Conservation (phyloP, 1,284 basidiomycete species). For the Ganoderma lingzhi region DNA sequence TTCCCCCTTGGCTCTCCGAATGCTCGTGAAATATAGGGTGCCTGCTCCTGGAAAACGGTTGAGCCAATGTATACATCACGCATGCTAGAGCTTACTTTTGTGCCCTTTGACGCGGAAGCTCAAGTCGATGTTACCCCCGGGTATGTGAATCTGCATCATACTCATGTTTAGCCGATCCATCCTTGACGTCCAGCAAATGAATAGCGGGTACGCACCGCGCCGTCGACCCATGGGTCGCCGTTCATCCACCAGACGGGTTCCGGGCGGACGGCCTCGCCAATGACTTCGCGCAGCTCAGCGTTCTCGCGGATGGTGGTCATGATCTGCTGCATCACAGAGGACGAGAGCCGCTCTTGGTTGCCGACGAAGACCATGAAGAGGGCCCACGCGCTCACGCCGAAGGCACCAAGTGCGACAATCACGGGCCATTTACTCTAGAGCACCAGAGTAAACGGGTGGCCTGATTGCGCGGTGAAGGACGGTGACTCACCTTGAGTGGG, state of each 20-base stretch:
- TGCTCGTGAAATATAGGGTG: slow-evolving; percentile 83
- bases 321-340: slow-evolving; percentile 75
- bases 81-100: slow-evolving; percentile 51
- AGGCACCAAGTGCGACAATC: slow-evolving; percentile 55
- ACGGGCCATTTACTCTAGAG: slow-evolving; percentile 65
- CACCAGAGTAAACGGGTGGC: not conserved
- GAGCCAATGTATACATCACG: not conserved
- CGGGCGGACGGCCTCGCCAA: slow-evolving; percentile 75
- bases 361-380: slow-evolving; percentile 73
- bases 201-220: slow-evolving; percentile 52
- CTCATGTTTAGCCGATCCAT: slow-evolving; percentile 3
- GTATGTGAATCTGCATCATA: slow-evolving; percentile 66
- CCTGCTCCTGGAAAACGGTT: slow-evolving; percentile 58
- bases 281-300: slow-evolving; percentile 53
- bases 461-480: not conserved
- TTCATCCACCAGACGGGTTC: slow-evolving; percentile 82
- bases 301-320: slow-evolving; percentile 64
- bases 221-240: slow-evolving; percentile 76
- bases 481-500: slow-evolving; percentile 46
- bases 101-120: slow-evolving; percentile 79
- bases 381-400: slow-evolving; percentile 71
- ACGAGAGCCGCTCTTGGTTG: slow-evolving; percentile 82
- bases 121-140: slow-evolving; percentile 80
- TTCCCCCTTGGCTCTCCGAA: slow-evolving; percentile 77
- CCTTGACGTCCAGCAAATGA: not conserved